Percentiles rank a stretch among this genome's conserved stretches.
Evolutionary conservation across 1,284 basidiomycete species (phyloP).

Genomic region (Ustilago shanxiensis): DNA sequence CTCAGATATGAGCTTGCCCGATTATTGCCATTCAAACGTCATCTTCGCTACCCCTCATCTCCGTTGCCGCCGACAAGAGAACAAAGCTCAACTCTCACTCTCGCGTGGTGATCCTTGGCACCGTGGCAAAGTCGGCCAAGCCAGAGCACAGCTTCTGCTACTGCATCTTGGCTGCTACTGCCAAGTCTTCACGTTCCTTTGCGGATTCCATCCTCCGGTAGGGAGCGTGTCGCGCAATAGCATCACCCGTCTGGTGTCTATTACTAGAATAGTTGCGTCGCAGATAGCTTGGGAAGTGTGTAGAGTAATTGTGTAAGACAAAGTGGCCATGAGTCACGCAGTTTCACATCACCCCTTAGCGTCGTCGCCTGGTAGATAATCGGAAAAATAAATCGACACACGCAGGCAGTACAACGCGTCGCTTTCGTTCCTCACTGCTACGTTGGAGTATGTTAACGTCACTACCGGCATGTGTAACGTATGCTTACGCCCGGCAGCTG

Average conservation of each 20-base stretch:
- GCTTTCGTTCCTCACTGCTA: too few species aligned
- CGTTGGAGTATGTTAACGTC: too few species aligned
- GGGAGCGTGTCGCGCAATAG: too few species aligned
- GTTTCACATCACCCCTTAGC: conserved; percentile 9
- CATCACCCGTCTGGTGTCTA: not conserved
- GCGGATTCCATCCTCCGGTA: too few species aligned
- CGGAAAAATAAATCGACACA: conserved; percentile 1
- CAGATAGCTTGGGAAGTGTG: too few species aligned
- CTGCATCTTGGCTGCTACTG: too few species aligned
- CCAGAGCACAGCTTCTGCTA: not conserved
- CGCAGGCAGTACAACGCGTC: too few species aligned
- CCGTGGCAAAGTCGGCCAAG: not conserved
- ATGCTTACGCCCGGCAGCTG: conserved; percentile 5
- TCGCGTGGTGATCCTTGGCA: not conserved
- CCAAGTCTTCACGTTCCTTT: not conserved
- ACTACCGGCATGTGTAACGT: conserved; percentile 1
- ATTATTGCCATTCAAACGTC: not conserved
- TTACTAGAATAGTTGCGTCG: too few species aligned
- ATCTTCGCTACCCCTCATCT: too few species aligned
- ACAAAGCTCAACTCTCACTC: too few species aligned
- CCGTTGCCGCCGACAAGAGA: too few species aligned
- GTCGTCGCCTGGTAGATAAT: not conserved
- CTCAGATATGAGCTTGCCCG: conserved; percentile 2
- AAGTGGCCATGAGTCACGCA: conserved; percentile 5
- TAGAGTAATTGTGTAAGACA: too few species aligned